These are phyloP conservation scores for Lasiosphaeriaceae sp. DNA, from an alignment of 495 filamentous ascomycete genomes.

Conservation along the genomic window DNA sequence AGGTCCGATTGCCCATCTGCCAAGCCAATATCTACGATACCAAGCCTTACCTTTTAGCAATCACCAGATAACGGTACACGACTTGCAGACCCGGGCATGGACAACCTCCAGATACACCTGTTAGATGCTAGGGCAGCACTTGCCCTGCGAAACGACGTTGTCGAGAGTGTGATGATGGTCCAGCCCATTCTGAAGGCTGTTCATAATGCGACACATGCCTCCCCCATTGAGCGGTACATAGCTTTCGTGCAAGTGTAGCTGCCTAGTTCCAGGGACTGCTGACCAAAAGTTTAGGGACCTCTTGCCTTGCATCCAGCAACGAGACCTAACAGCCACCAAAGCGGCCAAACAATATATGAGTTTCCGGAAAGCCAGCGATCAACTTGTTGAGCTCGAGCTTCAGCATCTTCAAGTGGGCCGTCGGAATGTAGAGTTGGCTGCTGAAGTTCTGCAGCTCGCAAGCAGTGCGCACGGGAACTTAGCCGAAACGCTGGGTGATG, in stretches of 20 bases:
- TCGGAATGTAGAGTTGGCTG: slow-evolving; percentile 60
- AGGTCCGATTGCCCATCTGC: slow-evolving; percentile 2
- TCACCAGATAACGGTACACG: not conserved
- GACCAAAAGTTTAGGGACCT: slow-evolving; percentile 50
- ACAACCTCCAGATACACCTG: slow-evolving; percentile 60
- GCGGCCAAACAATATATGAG: slow-evolving; percentile 54
- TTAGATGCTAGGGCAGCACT: slow-evolving; percentile 66
- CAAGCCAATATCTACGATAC: not conserved
- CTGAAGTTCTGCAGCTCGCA: slow-evolving; percentile 57
- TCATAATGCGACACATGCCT: slow-evolving; percentile 62
- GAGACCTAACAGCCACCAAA: slow-evolving; percentile 60
- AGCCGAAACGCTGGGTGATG: slow-evolving; percentile 45
- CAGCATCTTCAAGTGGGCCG: slow-evolving; percentile 51
- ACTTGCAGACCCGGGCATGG: slow-evolving; percentile 29
- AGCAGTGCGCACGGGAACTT: slow-evolving; percentile 49
- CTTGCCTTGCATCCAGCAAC: slow-evolving; percentile 58
- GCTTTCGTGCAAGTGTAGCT: slow-evolving; percentile 3
- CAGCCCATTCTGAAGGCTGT: slow-evolving; percentile 75
- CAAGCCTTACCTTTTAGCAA: not conserved
- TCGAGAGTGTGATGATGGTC: slow-evolving; percentile 61
- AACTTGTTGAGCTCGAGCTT: slow-evolving; percentile 51
- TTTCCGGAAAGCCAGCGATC: slow-evolving; percentile 42
- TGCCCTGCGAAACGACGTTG: slow-evolving; percentile 60
- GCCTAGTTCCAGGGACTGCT: not conserved
- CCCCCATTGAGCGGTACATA: slow-evolving; percentile 61